phyloP scores from a whole-genome alignment of 148 eudicot genomes.

The Fagopyrum tataricum region DNA sequence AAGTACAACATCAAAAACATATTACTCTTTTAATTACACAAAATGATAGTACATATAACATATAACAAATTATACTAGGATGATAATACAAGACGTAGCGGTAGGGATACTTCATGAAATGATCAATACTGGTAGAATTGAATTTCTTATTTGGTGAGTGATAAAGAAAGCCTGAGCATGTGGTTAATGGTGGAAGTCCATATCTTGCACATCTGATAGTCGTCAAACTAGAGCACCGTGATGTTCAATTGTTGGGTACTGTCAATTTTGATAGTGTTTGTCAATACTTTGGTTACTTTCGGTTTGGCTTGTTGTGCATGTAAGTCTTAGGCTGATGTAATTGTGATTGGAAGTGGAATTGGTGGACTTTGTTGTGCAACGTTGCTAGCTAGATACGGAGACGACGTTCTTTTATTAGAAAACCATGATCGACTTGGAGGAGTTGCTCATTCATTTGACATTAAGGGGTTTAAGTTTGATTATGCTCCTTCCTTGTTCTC shows the following conservation, averaged over 20 bases:
- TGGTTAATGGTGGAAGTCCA: slow-evolving; percentile 74
- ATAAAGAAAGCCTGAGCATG: slow-evolving; percentile 59
- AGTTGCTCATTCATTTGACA: slow-evolving; percentile 90
- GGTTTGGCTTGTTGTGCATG: slow-evolving; percentile 38
- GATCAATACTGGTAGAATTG: slow-evolving; percentile 47
- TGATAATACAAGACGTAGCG: background rate
- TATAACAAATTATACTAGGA: background rate
- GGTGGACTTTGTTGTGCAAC: slow-evolving; percentile 91
- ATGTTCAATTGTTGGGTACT: background rate
- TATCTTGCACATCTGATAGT: slow-evolving; percentile 54
- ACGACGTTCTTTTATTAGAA: slow-evolving; percentile 83
- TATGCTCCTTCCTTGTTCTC: slow-evolving; percentile 97
- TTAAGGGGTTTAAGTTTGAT: slow-evolving; percentile 80
- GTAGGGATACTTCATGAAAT: background rate
- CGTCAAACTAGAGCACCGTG: slow-evolving; percentile 22
- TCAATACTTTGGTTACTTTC: background rate
- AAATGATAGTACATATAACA: slow-evolving; percentile 9
- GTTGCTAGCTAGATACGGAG: slow-evolving; percentile 75
- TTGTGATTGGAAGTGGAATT: slow-evolving; percentile 92
- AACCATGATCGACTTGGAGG: slow-evolving; percentile 93
- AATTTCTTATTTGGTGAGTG: slow-evolving; percentile 58
- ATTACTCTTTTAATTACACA: slow-evolving; percentile 1
- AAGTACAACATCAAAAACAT: background rate
- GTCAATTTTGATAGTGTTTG: background rate
- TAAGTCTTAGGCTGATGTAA: slow-evolving; percentile 81